Base-by-base conservation (phyloP, 768 basidiomycete species). In the Coprinellus aureogranulatus region DNA sequence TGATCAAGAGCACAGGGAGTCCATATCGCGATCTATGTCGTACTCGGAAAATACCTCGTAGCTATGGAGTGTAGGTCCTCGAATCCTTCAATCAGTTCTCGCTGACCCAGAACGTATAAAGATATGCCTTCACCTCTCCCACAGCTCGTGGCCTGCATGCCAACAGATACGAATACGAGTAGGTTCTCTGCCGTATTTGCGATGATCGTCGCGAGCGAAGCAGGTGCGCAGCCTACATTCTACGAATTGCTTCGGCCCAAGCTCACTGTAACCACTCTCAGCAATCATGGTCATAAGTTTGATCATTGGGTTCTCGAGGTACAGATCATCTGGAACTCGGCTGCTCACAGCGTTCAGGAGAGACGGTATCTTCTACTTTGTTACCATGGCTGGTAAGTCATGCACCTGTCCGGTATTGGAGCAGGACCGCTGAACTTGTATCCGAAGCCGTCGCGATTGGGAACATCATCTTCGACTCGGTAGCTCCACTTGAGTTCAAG, bases 381-480 rank as follows among this genome's bases (percentile, higher is more conserved):
- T 49, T 2, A 49, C 48, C 14, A 20, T 49, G 22, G 48, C 48
- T 16, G 48, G 48, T 49, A 22, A 10, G 48, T 30, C 18, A 4
- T 9, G 6, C 12, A 28, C 34, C 6, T 34, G 8, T 34, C 34
- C 14, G 34, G 34, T 34, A 34, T 34, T 34, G 8, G 34, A n/a
- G n/a, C n/a, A n/a, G n/a, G n/a, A n/a, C n/a, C n/a, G n/a, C n/a
- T n/a, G n/a, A n/a, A n/a, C n/a, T n/a, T n/a, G n/a, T 49, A 6
- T 31, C 8, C 34, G 34, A 18, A 49, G 48, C 14, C n/a, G 48
- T 49, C 1, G 27, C 48, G 22, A 49, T 26, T 27, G 48, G 22
- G 28, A 49, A 49, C 27, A 49, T 49, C 26, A 49, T 49, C 48
- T 49, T 49, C 27, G 48, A 49, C 48, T 49, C 48, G 27, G 48